Percentiles rank a stretch among this genome's conserved stretches.
Conservation (phyloP, 192 early-diverging fungal species). For the Coemansia sp. region DNA sequence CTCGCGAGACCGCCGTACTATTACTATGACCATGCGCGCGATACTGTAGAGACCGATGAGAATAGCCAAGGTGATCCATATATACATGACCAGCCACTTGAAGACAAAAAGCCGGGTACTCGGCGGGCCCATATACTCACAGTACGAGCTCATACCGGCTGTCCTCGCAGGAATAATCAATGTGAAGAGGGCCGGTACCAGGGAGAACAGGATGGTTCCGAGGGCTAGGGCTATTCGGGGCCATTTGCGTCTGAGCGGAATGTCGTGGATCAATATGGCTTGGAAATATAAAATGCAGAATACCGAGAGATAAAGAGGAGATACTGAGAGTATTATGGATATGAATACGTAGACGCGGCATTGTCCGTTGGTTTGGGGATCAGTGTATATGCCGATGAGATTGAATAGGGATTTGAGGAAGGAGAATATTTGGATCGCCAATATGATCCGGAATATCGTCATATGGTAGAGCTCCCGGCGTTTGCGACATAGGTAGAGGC, state of each 20-base stretch:
- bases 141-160: conserved; percentile 26
- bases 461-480: conserved; percentile 28
- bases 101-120: conserved; percentile 31
- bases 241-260: conserved; percentile 11
- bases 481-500: conserved; percentile 14
- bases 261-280: conserved; percentile 25
- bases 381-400: conserved; percentile 14
- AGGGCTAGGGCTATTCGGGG: background rate
- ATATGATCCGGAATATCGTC: conserved; percentile 41
- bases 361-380: background rate
- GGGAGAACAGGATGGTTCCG: background rate
- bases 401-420: conserved; percentile 19
- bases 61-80: conserved; percentile 25
- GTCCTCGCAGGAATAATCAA: conserved; percentile 22
- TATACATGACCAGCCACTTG: conserved; percentile 44
- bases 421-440: conserved; percentile 27
- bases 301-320: conserved; percentile 35
- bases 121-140: conserved; percentile 22
- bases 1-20: conserved; percentile 5
- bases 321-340: conserved; percentile 12
- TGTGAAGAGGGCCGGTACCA: conserved; percentile 23
- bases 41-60: conserved; percentile 30
- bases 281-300: conserved; percentile 45
- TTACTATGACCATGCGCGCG: conserved; percentile 8
- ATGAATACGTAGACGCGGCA: conserved; percentile 32